A percentile compares a stretch with the other conserved stretches of the same genome.
These are phyloP conservation scores for Sclerotinia spermophila DNA, from an alignment of 2,329 filamentous ascomycete genomes.

Conservation along the genomic window DNA sequence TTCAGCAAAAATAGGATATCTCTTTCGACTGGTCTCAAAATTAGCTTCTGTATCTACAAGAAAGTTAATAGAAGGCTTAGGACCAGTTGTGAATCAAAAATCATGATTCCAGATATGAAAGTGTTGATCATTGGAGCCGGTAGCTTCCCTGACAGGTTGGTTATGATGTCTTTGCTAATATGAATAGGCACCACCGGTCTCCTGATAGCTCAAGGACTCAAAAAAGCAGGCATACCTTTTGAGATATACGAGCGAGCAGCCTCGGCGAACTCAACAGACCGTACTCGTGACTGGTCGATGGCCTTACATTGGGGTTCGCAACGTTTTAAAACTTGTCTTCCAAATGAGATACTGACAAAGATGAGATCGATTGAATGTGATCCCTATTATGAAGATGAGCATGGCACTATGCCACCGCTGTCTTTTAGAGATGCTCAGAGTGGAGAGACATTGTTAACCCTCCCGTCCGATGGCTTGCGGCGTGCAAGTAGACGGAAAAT, in stretches of 20 bases:
- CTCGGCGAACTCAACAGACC: background rate
- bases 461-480: background rate
- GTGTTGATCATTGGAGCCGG: constrained; percentile 12
- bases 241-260: constrained; percentile 8
- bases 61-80: background rate
- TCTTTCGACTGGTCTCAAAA: too few relatives aligned
- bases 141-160: background rate
- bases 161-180: background rate
- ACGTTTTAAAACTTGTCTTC: background rate
- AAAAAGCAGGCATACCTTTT: constrained; percentile 1
- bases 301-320: constrained; percentile 10
- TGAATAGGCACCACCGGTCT: constrained; percentile 9
- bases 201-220: constrained; percentile 11
- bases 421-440: background rate
- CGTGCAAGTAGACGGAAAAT: constrained; percentile 10
- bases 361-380: background rate
- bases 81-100: background rate
- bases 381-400: background rate
- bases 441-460: background rate
- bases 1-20: background rate
- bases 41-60: too few relatives aligned
- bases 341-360: constrained; percentile 6
- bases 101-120: background rate
- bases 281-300: constrained; percentile 15
- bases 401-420: background rate